A percentile compares a stretch with the other conserved stretches of the same genome.
These are phyloP conservation scores for Kurtzmaniella quercitrusa DNA, from an alignment of 1,139 yeast species.

Conservation along the genomic window DNA sequence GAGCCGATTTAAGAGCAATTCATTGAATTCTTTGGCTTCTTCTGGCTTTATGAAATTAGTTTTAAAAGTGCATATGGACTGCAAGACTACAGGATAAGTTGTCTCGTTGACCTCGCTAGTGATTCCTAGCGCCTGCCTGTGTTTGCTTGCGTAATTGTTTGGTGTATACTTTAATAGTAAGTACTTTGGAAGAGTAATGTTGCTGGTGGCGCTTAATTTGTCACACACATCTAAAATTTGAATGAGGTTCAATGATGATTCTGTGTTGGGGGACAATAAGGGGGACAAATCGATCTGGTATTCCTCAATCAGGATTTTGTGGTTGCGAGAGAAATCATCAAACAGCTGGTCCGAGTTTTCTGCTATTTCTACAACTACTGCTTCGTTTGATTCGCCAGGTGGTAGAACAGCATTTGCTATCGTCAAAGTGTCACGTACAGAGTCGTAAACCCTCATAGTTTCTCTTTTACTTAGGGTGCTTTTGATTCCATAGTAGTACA, in stretches of 20 bases:
- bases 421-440: slow-evolving; percentile 21
- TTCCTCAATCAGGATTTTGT: background rate
- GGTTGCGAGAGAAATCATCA: background rate
- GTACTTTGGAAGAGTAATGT: slow-evolving; percentile 33
- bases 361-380: background rate
- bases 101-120: slow-evolving; percentile 27
- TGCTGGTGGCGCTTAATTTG: slow-evolving; percentile 38
- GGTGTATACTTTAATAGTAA: slow-evolving; percentile 25
- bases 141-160: slow-evolving; percentile 14
- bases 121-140: slow-evolving; percentile 25
- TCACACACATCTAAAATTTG: slow-evolving; percentile 28
- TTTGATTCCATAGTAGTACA: background rate
- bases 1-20: slow-evolving; percentile 34
- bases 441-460: slow-evolving; percentile 25
- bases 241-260: background rate
- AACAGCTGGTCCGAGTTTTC: background rate
- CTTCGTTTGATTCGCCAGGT: background rate
- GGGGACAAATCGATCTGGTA: slow-evolving; percentile 1
- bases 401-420: background rate
- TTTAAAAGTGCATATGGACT: background rate
- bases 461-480: slow-evolving; percentile 15
- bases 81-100: slow-evolving; percentile 14
- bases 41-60: background rate
- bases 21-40: slow-evolving; percentile 20
- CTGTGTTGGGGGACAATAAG: slow-evolving; percentile 8